Evolutionary conservation across 2,329 filamentous ascomycete genomes (phyloP), one percentile per base, ranked within the genome.

Genomic region (Alternaria novae-zelandiae): DNA sequence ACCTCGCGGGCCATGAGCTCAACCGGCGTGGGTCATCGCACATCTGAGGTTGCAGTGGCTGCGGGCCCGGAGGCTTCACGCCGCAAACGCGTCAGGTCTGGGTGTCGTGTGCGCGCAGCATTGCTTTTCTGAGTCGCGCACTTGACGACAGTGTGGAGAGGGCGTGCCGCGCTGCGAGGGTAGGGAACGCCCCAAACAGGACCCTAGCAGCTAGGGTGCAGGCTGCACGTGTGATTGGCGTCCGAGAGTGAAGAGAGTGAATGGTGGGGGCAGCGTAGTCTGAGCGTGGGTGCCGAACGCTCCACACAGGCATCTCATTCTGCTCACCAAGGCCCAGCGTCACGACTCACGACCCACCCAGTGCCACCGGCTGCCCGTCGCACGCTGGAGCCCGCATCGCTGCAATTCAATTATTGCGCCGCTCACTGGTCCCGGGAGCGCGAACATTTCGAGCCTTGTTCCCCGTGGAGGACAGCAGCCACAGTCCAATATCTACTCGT

Each of bases 361-460:
- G 67, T 65, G 71, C 66, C 70, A 68, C 67, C 66, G 63, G 70
- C 71, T 66, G 65, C 61, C 49, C 64, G 65, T 70, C 65, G 71
- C 59, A 67, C 62, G 71, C 67, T 72, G 67, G 62, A 66, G 66
- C 61, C 58, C 64, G 68, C 61, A 59, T 70, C 51, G 66, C 66
- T 64, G 61, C 61, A 61, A 45, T 67, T 59, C 56, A 64, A 69
- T 69, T 69, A 59, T 68, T 70, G 70, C 68, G 70, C 71, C 70
- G 71, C 68, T 68, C 66, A 68, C 68, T 70, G 57, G 54, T 63
- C 61, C 59, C 62, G 56, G 47, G 28, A 51, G 41, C 45, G 46
- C 28, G 51, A 51, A 30, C 57, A 54, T 59, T 51, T 56, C 58
- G 63, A 67, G 56, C 43, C 28, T 53, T 26, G 49, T 64, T 70